phyloP scores from a whole-genome alignment of 331 rosid species.

The Stylosanthes scabra region DNA sequence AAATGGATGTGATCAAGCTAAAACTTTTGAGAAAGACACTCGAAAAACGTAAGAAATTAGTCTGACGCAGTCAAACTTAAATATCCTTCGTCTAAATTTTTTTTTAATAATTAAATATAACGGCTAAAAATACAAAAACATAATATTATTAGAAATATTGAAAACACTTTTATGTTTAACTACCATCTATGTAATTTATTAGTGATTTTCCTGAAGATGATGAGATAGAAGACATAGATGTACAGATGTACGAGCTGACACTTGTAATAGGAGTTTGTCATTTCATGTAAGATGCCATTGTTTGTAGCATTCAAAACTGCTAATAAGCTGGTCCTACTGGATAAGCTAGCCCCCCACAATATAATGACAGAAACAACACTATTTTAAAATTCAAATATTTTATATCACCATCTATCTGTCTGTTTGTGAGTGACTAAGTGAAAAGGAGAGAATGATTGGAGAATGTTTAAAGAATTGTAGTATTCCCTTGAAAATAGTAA shows the following conservation, averaged over 20 bases:
- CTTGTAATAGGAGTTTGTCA: neutral
- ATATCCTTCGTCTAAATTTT: no score
- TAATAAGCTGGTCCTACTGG: slow-evolving; percentile 13
- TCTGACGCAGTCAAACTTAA: no score
- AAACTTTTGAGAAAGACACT: no score
- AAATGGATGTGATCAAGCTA: no score
- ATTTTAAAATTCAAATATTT: neutral
- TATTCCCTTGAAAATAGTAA: slow-evolving; percentile 25
- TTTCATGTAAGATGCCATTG: slow-evolving; percentile 15
- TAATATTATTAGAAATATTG: no score
- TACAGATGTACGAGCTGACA: neutral
- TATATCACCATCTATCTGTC: neutral
- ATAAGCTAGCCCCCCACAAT: neutral
- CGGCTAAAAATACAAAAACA: no score
- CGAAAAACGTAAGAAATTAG: no score
- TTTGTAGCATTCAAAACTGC: slow-evolving; percentile 21
- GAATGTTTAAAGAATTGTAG: slow-evolving; percentile 37
- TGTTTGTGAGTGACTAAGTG: slow-evolving; percentile 26
- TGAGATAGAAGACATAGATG: neutral
- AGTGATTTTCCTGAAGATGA: neutral
- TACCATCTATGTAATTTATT: no score
- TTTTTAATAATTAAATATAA: no score
- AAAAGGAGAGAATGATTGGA: slow-evolving; percentile 24
- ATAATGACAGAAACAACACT: neutral
- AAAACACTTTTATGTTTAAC: no score